Base-by-base conservation (phyloP, 345 rosid genomes). In the Eucalyptus brandiana region DNA sequence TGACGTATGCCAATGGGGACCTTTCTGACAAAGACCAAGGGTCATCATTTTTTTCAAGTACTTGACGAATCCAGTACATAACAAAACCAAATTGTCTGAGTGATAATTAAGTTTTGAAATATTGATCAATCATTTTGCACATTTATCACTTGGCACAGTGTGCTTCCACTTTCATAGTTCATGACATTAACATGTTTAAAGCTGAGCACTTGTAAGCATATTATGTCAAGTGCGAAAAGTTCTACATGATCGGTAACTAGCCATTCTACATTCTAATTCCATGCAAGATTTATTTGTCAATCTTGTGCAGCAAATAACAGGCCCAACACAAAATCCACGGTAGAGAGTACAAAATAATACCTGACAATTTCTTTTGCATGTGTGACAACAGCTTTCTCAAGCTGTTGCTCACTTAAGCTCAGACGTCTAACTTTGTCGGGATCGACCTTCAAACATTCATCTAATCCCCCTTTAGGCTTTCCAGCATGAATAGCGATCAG, bases 401-500 rank as follows among this genome's bases (percentile, higher is more conserved):
- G 95, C 96, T 95, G 95, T 80, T 92, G 96, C 92, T 96, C 97
- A 42, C 97, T 95, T 92, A 96, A 93, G 92, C 98, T 95, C 88
- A 96, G 91, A 53, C 98, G 93, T 91, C 92, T 94, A 86, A 91
- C 96, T 90, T 91, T 91, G 58, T 88, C 89, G 17, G 93, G 97
- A 90, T 93, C 94, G 58, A 92, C 94, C 56, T 90, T 91, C 88
- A 93, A 90, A 89, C 94, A 89, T 30, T 88, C 93, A n/a, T 88
- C 93, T 67, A 93, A 7, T 53, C 95, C 95, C 51, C 96, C 96
- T 92, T 94, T 95, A 37, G 93, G 95, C 90, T 95, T 96, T 83
- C 94, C 95, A 67, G 97, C 98, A 92, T 93, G 98, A 88, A 96
- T 96, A 65, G 98, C 95, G 87, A 96, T 96, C 91, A 96, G 90